Conservation (phyloP, 2,329 filamentous ascomycete species). For the Pseudogymnoascus verrucosus region DNA sequence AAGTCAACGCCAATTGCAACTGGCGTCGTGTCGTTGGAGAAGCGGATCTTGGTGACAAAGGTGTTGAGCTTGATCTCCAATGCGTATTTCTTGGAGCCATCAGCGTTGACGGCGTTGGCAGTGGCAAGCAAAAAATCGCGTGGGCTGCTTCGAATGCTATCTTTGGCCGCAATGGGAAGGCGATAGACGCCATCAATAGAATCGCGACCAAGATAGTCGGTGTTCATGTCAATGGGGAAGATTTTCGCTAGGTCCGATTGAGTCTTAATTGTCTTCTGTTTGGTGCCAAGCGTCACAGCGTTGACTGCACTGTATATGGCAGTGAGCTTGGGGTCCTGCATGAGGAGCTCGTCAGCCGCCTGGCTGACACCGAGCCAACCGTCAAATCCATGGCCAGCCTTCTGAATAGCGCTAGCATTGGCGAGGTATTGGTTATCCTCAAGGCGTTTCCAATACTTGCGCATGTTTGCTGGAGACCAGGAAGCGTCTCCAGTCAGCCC, state of each 20-base stretch:
- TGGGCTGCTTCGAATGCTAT: slow-evolving; percentile 17
- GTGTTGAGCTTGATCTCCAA: slow-evolving; percentile 18
- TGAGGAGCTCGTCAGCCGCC: slow-evolving; percentile 10
- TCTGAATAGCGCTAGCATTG: slow-evolving; percentile 24
- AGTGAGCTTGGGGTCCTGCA: slow-evolving; percentile 16
- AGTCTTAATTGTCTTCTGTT: slow-evolving; percentile 9
- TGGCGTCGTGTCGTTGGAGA: slow-evolving; percentile 28
- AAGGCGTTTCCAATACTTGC: slow-evolving; percentile 33
- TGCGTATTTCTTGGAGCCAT: slow-evolving; percentile 18
- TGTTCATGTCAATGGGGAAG: slow-evolving; percentile 20
- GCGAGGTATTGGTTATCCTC: slow-evolving; percentile 38
- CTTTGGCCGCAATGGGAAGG: slow-evolving; percentile 17
- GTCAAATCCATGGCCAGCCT: slow-evolving; percentile 35
- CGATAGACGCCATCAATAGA: slow-evolving; percentile 18
- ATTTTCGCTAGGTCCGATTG: slow-evolving; percentile 12
- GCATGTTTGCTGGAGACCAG: slow-evolving; percentile 36
- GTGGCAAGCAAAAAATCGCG: slow-evolving; percentile 22
- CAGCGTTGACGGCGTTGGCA: slow-evolving; percentile 16
- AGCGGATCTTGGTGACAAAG: slow-evolving; percentile 35
- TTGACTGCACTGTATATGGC: slow-evolving; percentile 18
- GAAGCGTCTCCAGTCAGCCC: slow-evolving; percentile 35
- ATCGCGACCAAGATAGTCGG: slow-evolving; percentile 15
- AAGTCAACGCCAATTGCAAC: slow-evolving; percentile 37
- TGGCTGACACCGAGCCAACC: slow-evolving; percentile 28
- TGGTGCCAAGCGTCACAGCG: slow-evolving; percentile 12